Evolutionary conservation across 2,329 filamentous ascomycete species (phyloP), one percentile per base, ranked within the genome.

Genomic region (Penicillium griseofulvum): DNA sequence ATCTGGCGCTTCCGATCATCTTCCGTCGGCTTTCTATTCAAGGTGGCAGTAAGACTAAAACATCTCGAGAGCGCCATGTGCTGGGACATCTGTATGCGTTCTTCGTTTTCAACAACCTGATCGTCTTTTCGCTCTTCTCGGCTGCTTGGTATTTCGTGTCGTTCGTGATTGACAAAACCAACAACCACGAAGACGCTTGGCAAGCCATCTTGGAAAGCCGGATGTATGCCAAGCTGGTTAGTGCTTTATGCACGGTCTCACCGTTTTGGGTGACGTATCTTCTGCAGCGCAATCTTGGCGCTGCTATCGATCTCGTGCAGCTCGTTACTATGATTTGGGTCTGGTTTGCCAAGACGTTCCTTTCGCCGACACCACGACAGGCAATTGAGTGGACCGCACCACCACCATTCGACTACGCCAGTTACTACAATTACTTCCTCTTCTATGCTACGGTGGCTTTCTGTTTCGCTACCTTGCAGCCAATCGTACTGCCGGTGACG

Each of bases 351-450:
- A 87, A 91, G 69, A 93, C 87, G 52, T 94, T 97, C 66, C 83
- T 90, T 26, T 88, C 85, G 58, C 93, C 93, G 3, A 97, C 94
- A 2, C 94, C 94, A 5, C 83, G 94, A 63, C 88, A 96, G 71
- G 80, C 94, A 63, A 97, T 97, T 63, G 90, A 96, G 72, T 84
- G 94, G 68, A 96, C 92, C 0, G 94, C 94, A 4, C 94, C 94
- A 1, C 92, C 90, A 2, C 81, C 90, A 0, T 97, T 99, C 71
- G 92, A 97, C 64, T 97, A 97, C 68, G 91, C 94, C 55, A 91
- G 86, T 65, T 97, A 97, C 76, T 99, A 97, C 82, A 97, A 97
- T 74, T 97, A 96, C 73, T 97, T 97, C 74, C 80, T 97, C 29
- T 99, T 90, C 76, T 99, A 97, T 76, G 81, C 89, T 24, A 97